Evolutionary conservation across 2,329 filamentous ascomycete species (phyloP).

Genomic region (Colletotrichum aenigma): DNA sequence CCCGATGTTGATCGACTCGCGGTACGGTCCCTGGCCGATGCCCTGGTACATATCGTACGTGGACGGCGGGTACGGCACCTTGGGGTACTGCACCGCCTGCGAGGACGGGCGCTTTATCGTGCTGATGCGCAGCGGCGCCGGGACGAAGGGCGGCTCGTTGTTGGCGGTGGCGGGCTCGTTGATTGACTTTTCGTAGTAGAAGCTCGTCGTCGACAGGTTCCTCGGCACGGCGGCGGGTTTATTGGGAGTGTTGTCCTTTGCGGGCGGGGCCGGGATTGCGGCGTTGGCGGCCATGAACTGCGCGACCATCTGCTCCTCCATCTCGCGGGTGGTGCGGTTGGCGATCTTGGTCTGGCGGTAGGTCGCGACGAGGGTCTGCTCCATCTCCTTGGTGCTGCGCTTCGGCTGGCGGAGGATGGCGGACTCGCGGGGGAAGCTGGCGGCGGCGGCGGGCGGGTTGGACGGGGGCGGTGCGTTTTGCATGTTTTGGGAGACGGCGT

Average conservation of each 20-base stretch:
- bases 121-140: background rate
- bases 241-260: background rate
- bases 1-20: constrained; percentile 13
- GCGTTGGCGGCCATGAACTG: background rate
- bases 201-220: background rate
- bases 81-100: background rate
- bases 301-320: constrained; percentile 15
- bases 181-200: constrained; percentile 11
- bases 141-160: background rate
- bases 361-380: background rate
- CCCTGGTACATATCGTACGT: constrained; percentile 9
- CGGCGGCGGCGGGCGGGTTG: background rate
- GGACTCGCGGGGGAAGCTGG: background rate
- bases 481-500: constrained; percentile 5
- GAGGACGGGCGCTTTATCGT: background rate
- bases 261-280: background rate
- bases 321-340: constrained; percentile 5
- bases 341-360: constrained; percentile 7
- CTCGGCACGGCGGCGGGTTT: background rate
- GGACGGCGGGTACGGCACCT: background rate
- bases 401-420: background rate
- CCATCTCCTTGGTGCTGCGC: constrained; percentile 1
- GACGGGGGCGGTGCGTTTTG: background rate
- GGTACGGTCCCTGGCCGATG: constrained; percentile 7
- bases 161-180: background rate